Evolutionary conservation across 176 grass and related monocot species (phyloP), one percentile per base, ranked within the genome.

Genomic region (Musa acuminata): DNA sequence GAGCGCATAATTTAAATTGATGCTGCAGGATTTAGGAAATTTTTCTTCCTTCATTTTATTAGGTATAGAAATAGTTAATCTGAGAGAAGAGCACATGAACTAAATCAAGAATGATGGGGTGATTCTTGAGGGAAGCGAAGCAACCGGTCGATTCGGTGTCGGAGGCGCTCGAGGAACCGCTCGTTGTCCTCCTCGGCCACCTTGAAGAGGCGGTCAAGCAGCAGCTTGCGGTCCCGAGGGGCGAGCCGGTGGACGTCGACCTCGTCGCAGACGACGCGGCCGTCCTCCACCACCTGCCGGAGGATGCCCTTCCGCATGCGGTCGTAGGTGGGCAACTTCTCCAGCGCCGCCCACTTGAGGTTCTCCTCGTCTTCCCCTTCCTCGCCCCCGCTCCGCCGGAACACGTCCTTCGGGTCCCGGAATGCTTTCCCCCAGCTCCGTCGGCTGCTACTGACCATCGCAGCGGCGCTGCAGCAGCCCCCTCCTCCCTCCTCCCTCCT

Each of bases 321-420:
- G 83, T 96, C 92, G 80, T 92, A 92, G 9, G 92, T 96, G 10
- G 92, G 92, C 62, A 96, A 89, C 87, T 96, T 96, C 92, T 96
- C 89, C 0, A 96, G 87, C 8, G 89, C 89, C 0, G 89, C 92
- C 92, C 92, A 96, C 1, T 82, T 88, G 2, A 96, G 84, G 69
- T 87, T 92, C 92, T 92, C 92, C 83, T 96, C 87, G 1, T 92
- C 92, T 59, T 89, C 84, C 27, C 74, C 84, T 35, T 84, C 65
- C 9, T 53, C 80, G 64, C 54, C 48, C 51, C 48, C 24, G 1
- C 69, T 58, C 20, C 79, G 79, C 3, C 84, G 79, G 78, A 96
- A 91, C 1, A 75, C 75, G 23, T 78, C 79, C 11, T 52, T 58
- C 43, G 79, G 69, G 3, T 86, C 68, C 19, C 74, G 49, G 52